phyloP scores from a whole-genome alignment of 1,284 basidiomycete genomes.

The Ganoderma sp. region DNA sequence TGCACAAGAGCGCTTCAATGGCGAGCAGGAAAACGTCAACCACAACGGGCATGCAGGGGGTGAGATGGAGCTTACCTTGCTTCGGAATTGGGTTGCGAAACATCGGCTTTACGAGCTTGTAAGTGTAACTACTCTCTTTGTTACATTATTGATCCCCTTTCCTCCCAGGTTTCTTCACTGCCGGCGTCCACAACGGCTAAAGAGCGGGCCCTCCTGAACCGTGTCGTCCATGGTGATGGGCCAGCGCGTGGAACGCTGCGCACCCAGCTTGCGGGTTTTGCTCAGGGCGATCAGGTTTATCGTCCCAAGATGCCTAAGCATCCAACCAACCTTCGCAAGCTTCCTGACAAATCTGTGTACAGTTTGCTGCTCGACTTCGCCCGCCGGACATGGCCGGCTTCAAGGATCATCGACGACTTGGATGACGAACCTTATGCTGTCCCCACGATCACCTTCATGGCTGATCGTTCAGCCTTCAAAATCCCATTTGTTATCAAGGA shows the following conservation, averaged over 20 bases:
- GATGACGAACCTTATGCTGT: constrained; percentile 4
- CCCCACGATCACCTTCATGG: neutral
- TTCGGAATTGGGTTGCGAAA: constrained; percentile 41
- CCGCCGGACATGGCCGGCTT: too few species aligned
- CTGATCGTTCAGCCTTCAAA: neutral
- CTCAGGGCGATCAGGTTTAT: neutral
- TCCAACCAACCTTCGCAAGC: constrained; percentile 3
- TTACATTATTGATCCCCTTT: neutral
- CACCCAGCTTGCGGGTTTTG: constrained; percentile 4
- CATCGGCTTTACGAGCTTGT: constrained; percentile 40
- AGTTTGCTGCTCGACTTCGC: too few species aligned
- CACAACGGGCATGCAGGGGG: constrained; percentile 43
- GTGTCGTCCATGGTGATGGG: neutral
- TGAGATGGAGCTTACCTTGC: constrained; percentile 40
- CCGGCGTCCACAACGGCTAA: neutral
- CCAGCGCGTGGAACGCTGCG: constrained; percentile 7
- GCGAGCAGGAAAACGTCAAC: constrained; percentile 43
- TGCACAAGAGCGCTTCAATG: constrained; percentile 45
- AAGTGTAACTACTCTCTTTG: neutral
- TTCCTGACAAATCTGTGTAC: neutral
- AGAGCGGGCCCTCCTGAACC: constrained; percentile 4
- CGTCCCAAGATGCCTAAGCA: neutral
- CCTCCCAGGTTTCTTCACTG: constrained; percentile 1
- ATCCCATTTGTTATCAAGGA: constrained; percentile 10
- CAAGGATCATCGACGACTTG: constrained; percentile 44